Base-by-base conservation (phyloP, 108 stramenopile genomes). In the Fragilaria crotonensis region DNA sequence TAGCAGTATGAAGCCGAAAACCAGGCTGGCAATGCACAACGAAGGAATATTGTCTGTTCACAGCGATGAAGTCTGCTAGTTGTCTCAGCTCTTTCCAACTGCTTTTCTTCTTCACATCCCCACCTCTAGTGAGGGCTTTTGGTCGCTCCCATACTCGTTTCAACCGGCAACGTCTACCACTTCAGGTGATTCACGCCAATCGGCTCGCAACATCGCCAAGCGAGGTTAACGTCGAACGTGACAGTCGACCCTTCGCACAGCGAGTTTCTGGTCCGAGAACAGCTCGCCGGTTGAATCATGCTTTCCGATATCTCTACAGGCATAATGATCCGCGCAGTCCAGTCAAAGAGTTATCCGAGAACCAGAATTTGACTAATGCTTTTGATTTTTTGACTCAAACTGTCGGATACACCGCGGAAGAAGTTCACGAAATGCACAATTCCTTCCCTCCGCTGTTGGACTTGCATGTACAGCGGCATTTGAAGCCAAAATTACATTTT, bases 161-260 rank as follows among this genome's bases (percentile, higher is more conserved):
- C n/a, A n/a, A n/a, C n/a, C n/a, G n/a, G n/a, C n/a, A n/a, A n/a
- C n/a, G n/a, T n/a, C n/a, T n/a, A n/a, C n/a, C n/a, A n/a, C n/a
- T n/a, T n/a, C n/a, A n/a, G n/a, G n/a, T n/a, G n/a, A n/a, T n/a
- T n/a, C n/a, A n/a, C n/a, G n/a, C n/a, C n/a, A n/a, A n/a, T n/a
- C n/a, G n/a, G n/a, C n/a, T n/a, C n/a, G n/a, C n/a, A n/a, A n/a
- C n/a, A n/a, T n/a, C n/a, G n/a, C n/a, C n/a, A n/a, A n/a, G n/a
- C n/a, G n/a, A n/a, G n/a, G n/a, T n/a, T n/a, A n/a, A n/a, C n/a
- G n/a, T n/a, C n/a, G n/a, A n/a, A n/a, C n/a, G n/a, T n/a, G n/a
- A n/a, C n/a, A n/a, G n/a, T n/a, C n/a, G n/a, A n/a, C 89, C 89
- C 3, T 74, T 78, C 59, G 85, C 84, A 57, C 87, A 89, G 53